A percentile compares a stretch with the other conserved stretches of the same genome.
These are phyloP conservation scores for Jasminum sambac DNA, from an alignment of 257 asterid species.

Conservation along the genomic window DNA sequence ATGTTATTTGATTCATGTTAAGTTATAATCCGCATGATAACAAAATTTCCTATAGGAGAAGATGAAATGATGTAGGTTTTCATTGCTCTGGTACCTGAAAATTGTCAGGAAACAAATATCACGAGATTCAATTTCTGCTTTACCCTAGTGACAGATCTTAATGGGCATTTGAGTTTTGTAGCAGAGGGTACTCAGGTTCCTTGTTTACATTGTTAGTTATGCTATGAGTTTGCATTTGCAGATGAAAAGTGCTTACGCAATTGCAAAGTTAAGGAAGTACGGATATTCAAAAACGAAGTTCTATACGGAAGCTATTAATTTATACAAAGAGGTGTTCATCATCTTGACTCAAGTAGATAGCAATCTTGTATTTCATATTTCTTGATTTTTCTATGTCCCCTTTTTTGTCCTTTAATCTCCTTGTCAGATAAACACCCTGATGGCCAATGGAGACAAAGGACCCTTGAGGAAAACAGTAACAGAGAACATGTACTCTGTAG, in stretches of 20 bases:
- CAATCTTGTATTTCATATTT: constrained; percentile 12
- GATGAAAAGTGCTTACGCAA: constrained; percentile 87
- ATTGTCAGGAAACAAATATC: not conserved
- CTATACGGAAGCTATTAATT: constrained; percentile 64
- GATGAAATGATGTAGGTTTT: constrained; percentile 13
- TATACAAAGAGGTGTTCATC: constrained; percentile 79
- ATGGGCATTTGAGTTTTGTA: constrained; percentile 4
- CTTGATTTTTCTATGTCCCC: constrained; percentile 19
- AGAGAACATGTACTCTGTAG: constrained; percentile 89
- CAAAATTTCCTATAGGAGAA: constrained; percentile 11
- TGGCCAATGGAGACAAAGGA: constrained; percentile 85
- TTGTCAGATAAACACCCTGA: constrained; percentile 72
- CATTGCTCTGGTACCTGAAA: constrained; percentile 21
- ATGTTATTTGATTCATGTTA: constrained; percentile 12
- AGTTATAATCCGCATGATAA: constrained; percentile 14
- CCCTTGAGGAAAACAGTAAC: constrained; percentile 75
- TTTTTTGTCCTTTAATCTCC: constrained; percentile 25
- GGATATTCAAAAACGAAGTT: constrained; percentile 80
- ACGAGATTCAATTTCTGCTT: constrained; percentile 10
- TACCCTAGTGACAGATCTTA: not conserved
- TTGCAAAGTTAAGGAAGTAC: constrained; percentile 68
- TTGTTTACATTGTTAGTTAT: constrained; percentile 16
- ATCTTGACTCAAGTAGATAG: constrained; percentile 14
- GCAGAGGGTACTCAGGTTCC: constrained; percentile 7
- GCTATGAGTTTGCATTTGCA: constrained; percentile 41